A percentile compares a stretch with the other conserved stretches of the same genome.
These are phyloP conservation scores for Crithidia expoeki DNA, from an alignment of 208 protist species.

Conservation along the genomic window DNA sequence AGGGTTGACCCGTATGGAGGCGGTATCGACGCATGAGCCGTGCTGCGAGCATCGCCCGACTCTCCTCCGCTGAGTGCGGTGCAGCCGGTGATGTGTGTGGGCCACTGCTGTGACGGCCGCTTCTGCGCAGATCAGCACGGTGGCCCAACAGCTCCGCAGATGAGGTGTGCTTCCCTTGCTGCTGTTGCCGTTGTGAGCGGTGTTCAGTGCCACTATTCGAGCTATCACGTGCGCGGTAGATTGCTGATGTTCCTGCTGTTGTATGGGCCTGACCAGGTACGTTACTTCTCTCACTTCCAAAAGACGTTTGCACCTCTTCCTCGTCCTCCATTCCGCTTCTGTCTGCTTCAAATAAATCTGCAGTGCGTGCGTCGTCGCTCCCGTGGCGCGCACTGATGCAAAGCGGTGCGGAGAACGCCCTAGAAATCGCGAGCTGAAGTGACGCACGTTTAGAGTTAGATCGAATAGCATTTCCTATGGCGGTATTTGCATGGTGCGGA, in stretches of 20 bases:
- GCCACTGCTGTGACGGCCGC: background rate
- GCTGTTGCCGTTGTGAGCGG: background rate
- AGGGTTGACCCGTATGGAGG: slow-evolving; percentile 3
- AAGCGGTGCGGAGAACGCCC: slow-evolving; percentile 1
- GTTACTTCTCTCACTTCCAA: background rate
- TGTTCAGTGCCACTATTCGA: background rate
- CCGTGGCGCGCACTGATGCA: background rate
- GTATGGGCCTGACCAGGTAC: too few relatives aligned
- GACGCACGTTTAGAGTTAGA: too few relatives aligned
- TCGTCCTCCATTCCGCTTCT: background rate
- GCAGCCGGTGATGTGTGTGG: too few relatives aligned
- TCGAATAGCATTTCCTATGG: too few relatives aligned
- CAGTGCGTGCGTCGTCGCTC: background rate
- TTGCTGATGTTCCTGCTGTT: background rate
- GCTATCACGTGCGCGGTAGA: background rate
- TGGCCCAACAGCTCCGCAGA: background rate
- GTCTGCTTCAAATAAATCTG: background rate
- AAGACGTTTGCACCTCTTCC: slow-evolving; percentile 15
- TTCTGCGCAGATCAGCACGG: background rate
- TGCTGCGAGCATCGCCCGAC: slow-evolving; percentile 11
- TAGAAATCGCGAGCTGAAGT: too few relatives aligned
- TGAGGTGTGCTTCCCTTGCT: background rate
- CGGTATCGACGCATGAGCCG: slow-evolving; percentile 30
- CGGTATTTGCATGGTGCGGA: too few relatives aligned
- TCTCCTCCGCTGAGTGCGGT: background rate